phyloP scores from a whole-genome alignment of 352 stramenopile species.

The Phytophthora chlamydospora region DNA sequence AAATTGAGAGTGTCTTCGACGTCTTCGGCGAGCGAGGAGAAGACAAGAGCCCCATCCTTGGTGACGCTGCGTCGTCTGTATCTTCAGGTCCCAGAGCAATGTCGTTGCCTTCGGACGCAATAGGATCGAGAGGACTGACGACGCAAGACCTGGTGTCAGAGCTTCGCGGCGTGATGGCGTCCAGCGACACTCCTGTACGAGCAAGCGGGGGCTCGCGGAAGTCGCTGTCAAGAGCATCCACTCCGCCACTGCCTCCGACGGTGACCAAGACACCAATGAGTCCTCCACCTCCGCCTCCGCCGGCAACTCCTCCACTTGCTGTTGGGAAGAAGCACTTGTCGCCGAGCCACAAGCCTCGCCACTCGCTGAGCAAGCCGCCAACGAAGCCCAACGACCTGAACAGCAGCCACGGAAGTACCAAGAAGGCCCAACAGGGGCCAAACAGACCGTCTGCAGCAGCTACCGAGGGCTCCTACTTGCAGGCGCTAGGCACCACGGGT shows the following conservation, averaged over 20 bases:
- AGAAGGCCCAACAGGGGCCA: slow-evolving; percentile 6
- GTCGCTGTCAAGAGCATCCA: slow-evolving; percentile 37
- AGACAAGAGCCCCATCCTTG: slow-evolving; percentile 11
- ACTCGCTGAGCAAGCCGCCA: slow-evolving; percentile 10
- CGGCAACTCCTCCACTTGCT: slow-evolving; percentile 12
- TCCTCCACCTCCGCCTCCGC: slow-evolving; percentile 14
- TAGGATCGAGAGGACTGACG: slow-evolving; percentile 33
- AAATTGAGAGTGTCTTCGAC: slow-evolving; percentile 63
- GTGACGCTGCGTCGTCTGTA: slow-evolving; percentile 18
- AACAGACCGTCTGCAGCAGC: slow-evolving; percentile 20
- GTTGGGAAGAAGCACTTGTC: slow-evolving; percentile 10
- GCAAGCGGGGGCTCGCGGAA: slow-evolving; percentile 27
- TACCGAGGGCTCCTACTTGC: slow-evolving; percentile 31
- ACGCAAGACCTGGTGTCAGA: slow-evolving; percentile 62
- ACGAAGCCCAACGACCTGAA: slow-evolving; percentile 21
- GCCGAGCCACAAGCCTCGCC: slow-evolving; percentile 9
- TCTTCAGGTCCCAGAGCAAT: slow-evolving; percentile 19
- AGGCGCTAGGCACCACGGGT: slow-evolving; percentile 37
- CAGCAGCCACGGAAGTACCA: slow-evolving; percentile 18
- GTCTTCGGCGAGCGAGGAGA: slow-evolving; percentile 46
- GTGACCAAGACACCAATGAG: slow-evolving; percentile 22
- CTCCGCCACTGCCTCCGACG: slow-evolving; percentile 15
- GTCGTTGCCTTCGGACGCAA: slow-evolving; percentile 25
- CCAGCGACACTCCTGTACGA: slow-evolving; percentile 54
- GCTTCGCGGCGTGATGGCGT: slow-evolving; percentile 71